Conservation (phyloP, 805 yeast genomes). For the Saitoella complicata region DNA sequence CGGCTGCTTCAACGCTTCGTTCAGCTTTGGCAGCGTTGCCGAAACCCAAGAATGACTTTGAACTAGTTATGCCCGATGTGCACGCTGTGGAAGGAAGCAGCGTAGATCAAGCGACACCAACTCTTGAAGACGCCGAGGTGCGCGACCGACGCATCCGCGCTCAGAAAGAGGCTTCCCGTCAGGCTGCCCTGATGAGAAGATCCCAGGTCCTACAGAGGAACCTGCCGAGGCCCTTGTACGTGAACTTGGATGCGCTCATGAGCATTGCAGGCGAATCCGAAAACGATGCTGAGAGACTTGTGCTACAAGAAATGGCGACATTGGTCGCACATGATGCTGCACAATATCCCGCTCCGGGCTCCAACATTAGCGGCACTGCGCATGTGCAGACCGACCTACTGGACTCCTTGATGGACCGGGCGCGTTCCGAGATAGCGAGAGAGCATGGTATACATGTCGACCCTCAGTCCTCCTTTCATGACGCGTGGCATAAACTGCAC, state of each 20-base stretch:
- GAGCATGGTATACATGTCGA: background rate
- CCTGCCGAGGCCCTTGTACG: slow-evolving; percentile 19
- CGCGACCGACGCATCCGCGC: slow-evolving; percentile 15
- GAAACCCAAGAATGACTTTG: slow-evolving; percentile 25
- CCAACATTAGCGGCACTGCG: background rate
- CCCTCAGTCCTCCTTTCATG: background rate
- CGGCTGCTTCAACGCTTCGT: background rate
- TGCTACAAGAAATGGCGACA: background rate
- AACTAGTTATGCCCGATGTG: slow-evolving; percentile 21
- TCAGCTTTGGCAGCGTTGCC: slow-evolving; percentile 19
- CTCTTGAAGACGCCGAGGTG: slow-evolving; percentile 18
- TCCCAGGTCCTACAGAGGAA: slow-evolving; percentile 33
- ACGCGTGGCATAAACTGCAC: background rate
- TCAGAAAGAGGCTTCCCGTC: slow-evolving; percentile 11
- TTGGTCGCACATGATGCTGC: background rate
- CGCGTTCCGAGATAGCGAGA: background rate
- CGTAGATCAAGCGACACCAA: background rate
- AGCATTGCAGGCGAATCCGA: background rate
- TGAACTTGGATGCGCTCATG: slow-evolving; percentile 5
- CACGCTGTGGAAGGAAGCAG: slow-evolving; percentile 5
- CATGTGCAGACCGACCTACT: background rate
- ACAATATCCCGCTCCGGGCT: background rate
- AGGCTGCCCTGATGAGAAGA: slow-evolving; percentile 22
- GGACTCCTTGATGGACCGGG: background rate
- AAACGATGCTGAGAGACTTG: background rate